phyloP scores from a whole-genome alignment of 2,329 filamentous ascomycete species.

The Hypocrella siamensis region DNA sequence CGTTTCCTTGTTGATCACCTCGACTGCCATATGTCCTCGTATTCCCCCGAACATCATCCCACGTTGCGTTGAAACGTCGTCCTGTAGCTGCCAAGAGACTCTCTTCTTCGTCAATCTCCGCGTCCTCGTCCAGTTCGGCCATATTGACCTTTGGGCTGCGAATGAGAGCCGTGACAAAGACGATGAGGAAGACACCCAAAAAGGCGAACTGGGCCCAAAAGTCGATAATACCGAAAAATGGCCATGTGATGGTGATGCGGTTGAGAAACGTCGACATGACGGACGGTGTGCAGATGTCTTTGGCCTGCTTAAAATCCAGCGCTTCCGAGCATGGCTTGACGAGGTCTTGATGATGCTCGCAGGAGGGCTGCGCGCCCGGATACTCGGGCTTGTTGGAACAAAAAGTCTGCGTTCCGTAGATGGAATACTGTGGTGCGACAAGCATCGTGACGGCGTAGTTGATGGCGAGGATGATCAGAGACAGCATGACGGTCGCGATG shows the following conservation, averaged over 20 bases:
- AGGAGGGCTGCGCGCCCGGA: constrained; percentile 57
- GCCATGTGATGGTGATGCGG: constrained; percentile 82
- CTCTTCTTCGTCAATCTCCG: constrained; percentile 87
- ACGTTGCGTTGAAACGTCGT: constrained; percentile 68
- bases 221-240: constrained; percentile 80
- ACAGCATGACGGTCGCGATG: constrained; percentile 79
- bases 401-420: constrained; percentile 87
- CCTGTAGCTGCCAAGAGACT: constrained; percentile 74
- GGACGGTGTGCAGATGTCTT: constrained; percentile 75
- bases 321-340: constrained; percentile 73
- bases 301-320: constrained; percentile 52
- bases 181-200: constrained; percentile 65
- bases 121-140: constrained; percentile 69
- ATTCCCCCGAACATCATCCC: constrained; percentile 67
- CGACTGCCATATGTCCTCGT: constrained; percentile 8
- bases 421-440: constrained; percentile 89
- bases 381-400: constrained; percentile 56
- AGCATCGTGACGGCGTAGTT: constrained; percentile 90
- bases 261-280: constrained; percentile 90
- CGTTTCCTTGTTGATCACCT: constrained; percentile 5
- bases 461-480: constrained; percentile 75
- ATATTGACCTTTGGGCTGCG: constrained; percentile 64
- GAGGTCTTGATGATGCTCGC: constrained; percentile 51
- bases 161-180: constrained; percentile 67
- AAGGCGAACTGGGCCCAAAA: constrained; percentile 97